Evolutionary conservation across 2,329 filamentous ascomycete genomes (phyloP).

Genomic region (Pseudonectria buxi): DNA sequence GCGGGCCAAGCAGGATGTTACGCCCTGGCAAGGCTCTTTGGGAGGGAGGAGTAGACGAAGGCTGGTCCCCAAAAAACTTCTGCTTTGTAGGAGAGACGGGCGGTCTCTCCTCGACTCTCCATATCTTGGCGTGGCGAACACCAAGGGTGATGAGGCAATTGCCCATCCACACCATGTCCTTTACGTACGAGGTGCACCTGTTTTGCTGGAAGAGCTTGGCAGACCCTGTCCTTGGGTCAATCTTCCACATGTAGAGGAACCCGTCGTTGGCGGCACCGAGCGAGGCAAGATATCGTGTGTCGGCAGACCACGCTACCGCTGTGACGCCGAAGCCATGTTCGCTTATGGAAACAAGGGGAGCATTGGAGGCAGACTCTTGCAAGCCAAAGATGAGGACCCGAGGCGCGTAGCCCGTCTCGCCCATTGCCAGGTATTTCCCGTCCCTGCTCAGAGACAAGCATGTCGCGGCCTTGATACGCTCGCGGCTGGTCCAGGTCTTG

Average conservation of each 20-base stretch:
- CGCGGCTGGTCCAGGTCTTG: conserved; percentile 79
- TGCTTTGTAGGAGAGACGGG: conserved; percentile 57
- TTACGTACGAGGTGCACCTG: conserved; percentile 82
- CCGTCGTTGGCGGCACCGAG: conserved; percentile 87
- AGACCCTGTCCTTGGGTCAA: conserved; percentile 74
- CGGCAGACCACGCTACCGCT: conserved; percentile 81
- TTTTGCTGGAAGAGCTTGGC: conserved; percentile 78
- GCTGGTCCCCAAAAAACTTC: conserved; percentile 42
- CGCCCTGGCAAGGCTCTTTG: conserved; percentile 70
- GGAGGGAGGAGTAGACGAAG: conserved; percentile 23
- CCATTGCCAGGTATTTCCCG: conserved; percentile 80
- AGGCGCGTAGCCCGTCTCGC: conserved; percentile 91
- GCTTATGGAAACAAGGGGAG: conserved; percentile 74
- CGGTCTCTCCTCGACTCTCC: conserved; percentile 68
- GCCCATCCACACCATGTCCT: conserved; percentile 87
- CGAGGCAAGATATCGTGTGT: conserved; percentile 80
- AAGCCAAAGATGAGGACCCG: conserved; percentile 86
- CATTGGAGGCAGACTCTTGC: conserved; percentile 71
- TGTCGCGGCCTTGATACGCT: conserved; percentile 89
- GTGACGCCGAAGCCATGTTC: conserved; percentile 89
- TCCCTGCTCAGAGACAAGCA: conserved; percentile 85
- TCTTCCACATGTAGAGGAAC: conserved; percentile 84
- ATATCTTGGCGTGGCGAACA: conserved; percentile 87
- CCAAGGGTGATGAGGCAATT: conserved; percentile 78
- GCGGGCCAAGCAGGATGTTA: conserved; percentile 75